Evolutionary conservation across 371 early-diverging fungal genomes (phyloP), one percentile per base, ranked within the genome.

Genomic region (Blyttiomyces sp.): DNA sequence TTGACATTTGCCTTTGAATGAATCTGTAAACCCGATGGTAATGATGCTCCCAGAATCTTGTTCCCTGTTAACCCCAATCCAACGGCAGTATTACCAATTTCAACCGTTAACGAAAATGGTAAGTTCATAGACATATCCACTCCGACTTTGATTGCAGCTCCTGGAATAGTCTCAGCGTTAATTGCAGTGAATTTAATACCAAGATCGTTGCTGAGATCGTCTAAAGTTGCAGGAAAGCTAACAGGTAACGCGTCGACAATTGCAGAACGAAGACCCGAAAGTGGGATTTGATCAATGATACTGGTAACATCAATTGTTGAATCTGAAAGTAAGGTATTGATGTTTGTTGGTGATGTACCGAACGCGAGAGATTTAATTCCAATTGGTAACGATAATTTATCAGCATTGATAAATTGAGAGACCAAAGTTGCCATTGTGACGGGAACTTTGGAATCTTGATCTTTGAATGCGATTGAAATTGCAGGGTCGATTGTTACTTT

Each of bases 1-100:
- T 11, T n/a, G 11, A 11, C 39, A n/a, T 39, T 39, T n/a, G n/a
- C n/a, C n/a, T n/a, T n/a, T n/a, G n/a, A n/a, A n/a, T n/a, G n/a
- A n/a, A 69, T 52, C 34, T 63, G 27, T 2, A 69, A 21, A 26
- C 69, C 69, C 13, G n/a, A 7, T 19, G 69, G 69, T 13, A 69
- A 42, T 1, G 52, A 11, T 17, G 58, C 57, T 26, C 51, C 43
- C 2, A 35, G 48, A n/a, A 57, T 50, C n/a, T 21, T n/a, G 31
- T 63, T 64, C 21, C 60, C 64, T 1, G 59, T 59, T 4, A 63
- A 34, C 30, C 59, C 61, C 43, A 63, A 34, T n/a, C 49, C 36
- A 23, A 57, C 44, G 3, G 3, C 44, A 33, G 39, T 33, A 4
- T 4, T 32, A 13, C 48, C 45, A 24, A 57, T 44, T 4, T n/a